Percentiles rank a stretch among this genome's conserved stretches.
Evolutionary conservation across 768 basidiomycete genomes (phyloP).

Genomic region (Tricholomella constricta): DNA sequence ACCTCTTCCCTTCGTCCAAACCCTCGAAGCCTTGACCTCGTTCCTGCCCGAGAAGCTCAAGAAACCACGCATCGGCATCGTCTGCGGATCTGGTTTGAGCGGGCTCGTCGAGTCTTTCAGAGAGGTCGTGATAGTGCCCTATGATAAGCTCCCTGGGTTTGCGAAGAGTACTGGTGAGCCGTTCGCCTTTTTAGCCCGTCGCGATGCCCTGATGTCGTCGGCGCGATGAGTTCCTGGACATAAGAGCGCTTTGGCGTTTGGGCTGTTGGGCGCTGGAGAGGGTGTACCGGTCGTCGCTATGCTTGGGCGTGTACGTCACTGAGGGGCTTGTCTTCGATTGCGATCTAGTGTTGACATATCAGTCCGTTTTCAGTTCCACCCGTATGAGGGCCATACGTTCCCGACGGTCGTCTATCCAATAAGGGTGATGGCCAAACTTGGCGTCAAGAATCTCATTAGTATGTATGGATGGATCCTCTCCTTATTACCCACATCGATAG

Average conservation of each 20-base stretch:
- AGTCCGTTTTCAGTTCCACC: conserved; percentile 64
- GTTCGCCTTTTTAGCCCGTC: background rate
- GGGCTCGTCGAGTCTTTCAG: conserved; percentile 67
- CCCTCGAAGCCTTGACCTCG: conserved; percentile 33
- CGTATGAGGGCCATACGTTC: conserved; percentile 81
- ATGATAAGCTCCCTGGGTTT: conserved; percentile 72
- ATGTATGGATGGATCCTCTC: conserved; percentile 24
- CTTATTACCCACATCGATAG: background rate
- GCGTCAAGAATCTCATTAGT: conserved; percentile 78
- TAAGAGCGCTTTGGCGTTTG: conserved; percentile 79
- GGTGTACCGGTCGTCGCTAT: conserved; percentile 86
- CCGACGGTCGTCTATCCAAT: conserved; percentile 76
- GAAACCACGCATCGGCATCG: conserved; percentile 72
- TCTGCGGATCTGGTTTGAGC: conserved; percentile 85
- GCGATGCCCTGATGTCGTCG: background rate
- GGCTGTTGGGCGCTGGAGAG: conserved; percentile 60
- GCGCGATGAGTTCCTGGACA: conserved; percentile 70
- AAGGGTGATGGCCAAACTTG: conserved; percentile 75
- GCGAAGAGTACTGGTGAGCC: conserved; percentile 73
- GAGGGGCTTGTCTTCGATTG: background rate
- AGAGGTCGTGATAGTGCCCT: conserved; percentile 61
- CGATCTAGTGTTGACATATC: too few relatives aligned
- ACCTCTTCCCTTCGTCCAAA: conserved; percentile 23
- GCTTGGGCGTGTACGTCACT: conserved; percentile 72
- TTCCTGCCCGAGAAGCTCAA: conserved; percentile 36